A percentile compares a stretch with the other conserved stretches of the same genome.
phyloP scores from a whole-genome alignment of 768 basidiomycete species.

The Termitomyces sp. region DNA sequence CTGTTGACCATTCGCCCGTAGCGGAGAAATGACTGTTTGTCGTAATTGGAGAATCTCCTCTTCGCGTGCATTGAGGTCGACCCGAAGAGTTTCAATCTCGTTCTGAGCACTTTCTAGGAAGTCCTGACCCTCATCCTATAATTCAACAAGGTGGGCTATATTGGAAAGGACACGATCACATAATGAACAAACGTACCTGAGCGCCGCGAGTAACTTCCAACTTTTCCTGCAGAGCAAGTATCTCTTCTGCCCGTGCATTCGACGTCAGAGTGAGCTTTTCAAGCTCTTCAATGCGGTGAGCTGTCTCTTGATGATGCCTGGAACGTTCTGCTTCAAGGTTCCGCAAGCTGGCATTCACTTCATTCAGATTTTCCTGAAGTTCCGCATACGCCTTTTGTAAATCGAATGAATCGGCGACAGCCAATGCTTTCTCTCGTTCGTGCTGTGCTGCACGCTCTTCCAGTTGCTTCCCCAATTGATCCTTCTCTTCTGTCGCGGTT shows the following conservation, averaged over 20 bases:
- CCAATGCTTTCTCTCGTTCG: conserved; percentile 49
- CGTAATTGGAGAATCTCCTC: conserved; percentile 63
- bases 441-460: conserved; percentile 41
- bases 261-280: conserved; percentile 45
- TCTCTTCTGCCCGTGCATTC: conserved; percentile 50
- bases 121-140: conserved; percentile 57
- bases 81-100: conserved; percentile 68
- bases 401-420: conserved; percentile 50
- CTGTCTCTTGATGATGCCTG: conserved; percentile 51
- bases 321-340: conserved; percentile 66
- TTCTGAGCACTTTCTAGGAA: conserved; percentile 61
- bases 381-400: conserved; percentile 59
- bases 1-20: conserved; percentile 34
- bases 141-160: conserved; percentile 1
- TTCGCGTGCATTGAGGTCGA: conserved; percentile 58
- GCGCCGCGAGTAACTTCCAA: conserved; percentile 41
- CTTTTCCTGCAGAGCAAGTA: conserved; percentile 48
- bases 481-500: conserved; percentile 49
- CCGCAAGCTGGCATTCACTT: conserved; percentile 47
- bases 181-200: conserved; percentile 26
- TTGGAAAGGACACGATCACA: neutral
- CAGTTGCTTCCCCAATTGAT: conserved; percentile 40
- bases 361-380: conserved; percentile 60
- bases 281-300: conserved; percentile 54
- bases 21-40: conserved; percentile 39